These are phyloP conservation scores for Chrysoporthe cubensis DNA, from an alignment of 2,329 filamentous ascomycete genomes.

Conservation along the genomic window DNA sequence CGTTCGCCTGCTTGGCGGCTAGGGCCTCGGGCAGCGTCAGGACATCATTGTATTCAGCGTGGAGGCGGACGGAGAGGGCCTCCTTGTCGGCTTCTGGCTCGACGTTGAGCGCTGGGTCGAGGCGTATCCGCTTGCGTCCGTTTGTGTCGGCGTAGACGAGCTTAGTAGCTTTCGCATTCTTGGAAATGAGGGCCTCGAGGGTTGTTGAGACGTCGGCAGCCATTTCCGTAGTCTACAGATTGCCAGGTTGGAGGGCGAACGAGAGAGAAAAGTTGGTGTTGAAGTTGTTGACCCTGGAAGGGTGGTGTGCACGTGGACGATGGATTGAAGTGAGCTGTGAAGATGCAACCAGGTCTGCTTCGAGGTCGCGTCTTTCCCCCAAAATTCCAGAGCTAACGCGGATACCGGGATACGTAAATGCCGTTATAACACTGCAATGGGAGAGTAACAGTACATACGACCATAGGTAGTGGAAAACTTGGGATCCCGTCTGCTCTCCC, in stretches of 20 bases:
- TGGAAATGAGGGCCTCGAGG: slow-evolving; percentile 44
- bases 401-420: background rate
- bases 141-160: slow-evolving; percentile 43
- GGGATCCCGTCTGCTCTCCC: slow-evolving; percentile 23
- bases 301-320: background rate
- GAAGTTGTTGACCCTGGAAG: background rate
- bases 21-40: slow-evolving; percentile 77
- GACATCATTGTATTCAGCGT: slow-evolving; percentile 77
- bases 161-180: slow-evolving; percentile 47
- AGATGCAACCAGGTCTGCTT: background rate
- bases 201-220: slow-evolving; percentile 38
- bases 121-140: slow-evolving; percentile 39
- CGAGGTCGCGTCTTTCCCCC: slow-evolving; percentile 1
- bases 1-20: slow-evolving; percentile 75
- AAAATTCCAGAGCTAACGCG: background rate
- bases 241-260: slow-evolving; percentile 37
- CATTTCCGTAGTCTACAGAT: slow-evolving; percentile 28
- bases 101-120: slow-evolving; percentile 43
- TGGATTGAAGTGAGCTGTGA: background rate
- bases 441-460: background rate
- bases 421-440: background rate
- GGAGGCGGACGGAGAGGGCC: slow-evolving; percentile 61
- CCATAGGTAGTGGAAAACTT: slow-evolving; percentile 19
- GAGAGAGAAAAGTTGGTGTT: slow-evolving; percentile 53
- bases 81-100: slow-evolving; percentile 46